Evolutionary conservation across 495 filamentous ascomycete species (phyloP), one percentile per base, ranked within the genome.

Genomic region (Annulohypoxylon maeteangense): DNA sequence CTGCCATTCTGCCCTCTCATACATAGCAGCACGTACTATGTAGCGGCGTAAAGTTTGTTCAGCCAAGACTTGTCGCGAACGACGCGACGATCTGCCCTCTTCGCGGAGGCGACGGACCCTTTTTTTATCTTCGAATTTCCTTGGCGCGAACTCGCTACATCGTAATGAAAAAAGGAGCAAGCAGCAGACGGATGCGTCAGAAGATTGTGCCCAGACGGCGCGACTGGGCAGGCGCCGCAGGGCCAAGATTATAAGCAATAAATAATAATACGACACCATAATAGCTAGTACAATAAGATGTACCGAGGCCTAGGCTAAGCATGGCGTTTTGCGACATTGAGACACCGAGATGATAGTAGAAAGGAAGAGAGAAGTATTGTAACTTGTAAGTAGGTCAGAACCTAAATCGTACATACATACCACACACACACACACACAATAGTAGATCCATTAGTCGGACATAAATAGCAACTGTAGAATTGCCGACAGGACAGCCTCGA

Each of bases 31-130:
- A 20, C n/a, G 40, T 44, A n/a, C n/a, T n/a, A 44, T 20, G 40
- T 27, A 27, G 45, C 23, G 10, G 12, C 45, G 45, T 50, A 50
- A 20, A 11, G 27, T 25, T 27, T 12, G 45, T 50, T 64, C 54
- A 56, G 61, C 59, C 65, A 67, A 65, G 55, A 44, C 47, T 38
- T 8, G 23, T 40, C 23, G 54, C 36, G 31, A 31, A 44, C n/a
- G n/a, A 22, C 55, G 54, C 64, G 65, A 65, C 48, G 70, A 72
- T 72, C 70, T 50, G 45, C 50, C 31, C 60, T 65, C 48, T 57
- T 54, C 59, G 44, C 42, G 48, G 32, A 48, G 50, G 22, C 36
- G 31, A 8, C 44, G 44, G 65, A 10, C 42, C 70, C 51, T 65
- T 65, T 62, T 61, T 69, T 63, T 59, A 50, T 57, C 60, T 3